These are phyloP conservation scores for Biscogniauxia mediterranea DNA, from an alignment of 2,329 filamentous ascomycete genomes.

Conservation along the genomic window DNA sequence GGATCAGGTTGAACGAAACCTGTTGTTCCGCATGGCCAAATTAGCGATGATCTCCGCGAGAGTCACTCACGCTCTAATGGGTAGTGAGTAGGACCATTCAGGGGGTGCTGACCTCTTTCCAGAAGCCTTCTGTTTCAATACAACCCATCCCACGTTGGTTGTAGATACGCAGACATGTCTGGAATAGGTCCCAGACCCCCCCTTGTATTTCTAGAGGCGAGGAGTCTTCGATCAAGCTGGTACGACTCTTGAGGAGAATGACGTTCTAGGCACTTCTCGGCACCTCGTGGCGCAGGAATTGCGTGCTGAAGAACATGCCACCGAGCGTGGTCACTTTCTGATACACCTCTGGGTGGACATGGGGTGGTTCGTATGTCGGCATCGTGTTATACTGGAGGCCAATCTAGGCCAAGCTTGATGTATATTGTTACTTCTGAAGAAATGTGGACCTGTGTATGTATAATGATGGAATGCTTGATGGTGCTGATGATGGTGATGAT, in stretches of 20 bases:
- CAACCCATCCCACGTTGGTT: not conserved
- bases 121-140: not conserved
- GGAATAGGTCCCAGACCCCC: not conserved
- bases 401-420: not conserved
- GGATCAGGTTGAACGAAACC: not conserved
- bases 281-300: constrained; percentile 6
- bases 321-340: not conserved
- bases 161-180: not conserved
- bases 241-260: constrained; percentile 7
- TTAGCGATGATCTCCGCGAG: not conserved
- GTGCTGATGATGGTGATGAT: not conserved
- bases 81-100: too few species aligned
- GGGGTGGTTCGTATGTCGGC: not conserved
- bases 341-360: not conserved
- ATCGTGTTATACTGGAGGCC: too few species aligned
- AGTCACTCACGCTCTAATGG: too few species aligned
- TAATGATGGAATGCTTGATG: not conserved
- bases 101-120: not conserved
- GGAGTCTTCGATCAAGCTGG: not conserved
- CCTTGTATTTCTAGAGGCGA: not conserved
- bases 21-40: not conserved
- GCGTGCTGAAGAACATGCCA: constrained; percentile 8
- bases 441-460: not conserved
- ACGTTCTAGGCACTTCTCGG: constrained; percentile 5
- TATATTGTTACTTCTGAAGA: not conserved